These are phyloP conservation scores for Penicillium maclennaniae DNA, from an alignment of 495 filamentous ascomycete species.

Conservation along the genomic window DNA sequence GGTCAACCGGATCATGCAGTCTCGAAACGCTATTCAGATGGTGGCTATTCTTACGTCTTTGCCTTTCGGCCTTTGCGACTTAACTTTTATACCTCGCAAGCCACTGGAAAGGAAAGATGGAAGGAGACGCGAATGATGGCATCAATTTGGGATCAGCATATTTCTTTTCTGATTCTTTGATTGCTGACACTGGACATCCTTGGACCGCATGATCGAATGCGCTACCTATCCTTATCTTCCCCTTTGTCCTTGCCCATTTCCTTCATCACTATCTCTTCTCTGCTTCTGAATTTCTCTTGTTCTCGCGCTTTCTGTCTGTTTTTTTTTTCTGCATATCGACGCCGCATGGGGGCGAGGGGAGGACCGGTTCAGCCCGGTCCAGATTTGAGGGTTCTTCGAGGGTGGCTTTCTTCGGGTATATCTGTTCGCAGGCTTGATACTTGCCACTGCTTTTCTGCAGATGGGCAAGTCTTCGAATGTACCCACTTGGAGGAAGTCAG, in stretches of 20 bases:
- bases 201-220: slow-evolving; percentile 19
- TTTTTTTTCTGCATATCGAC: slow-evolving; percentile 26
- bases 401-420: slow-evolving; percentile 14
- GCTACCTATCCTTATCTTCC: slow-evolving; percentile 12
- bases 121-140: slow-evolving; percentile 39
- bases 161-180: slow-evolving; percentile 19
- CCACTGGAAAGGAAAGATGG: slow-evolving; percentile 24
- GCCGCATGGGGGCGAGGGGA: slow-evolving; percentile 28
- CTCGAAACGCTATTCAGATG: slow-evolving; percentile 35
- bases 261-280: slow-evolving; percentile 15
- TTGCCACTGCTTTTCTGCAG: slow-evolving; percentile 8
- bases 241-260: slow-evolving; percentile 11
- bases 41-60: slow-evolving; percentile 40
- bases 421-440: slow-evolving; percentile 10
- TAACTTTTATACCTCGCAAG: slow-evolving; percentile 12
- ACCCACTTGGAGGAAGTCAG: slow-evolving; percentile 8
- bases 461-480: slow-evolving; percentile 1
- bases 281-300: slow-evolving; percentile 11
- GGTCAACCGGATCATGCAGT: slow-evolving; percentile 23
- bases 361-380: slow-evolving; percentile 11
- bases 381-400: slow-evolving; percentile 7
- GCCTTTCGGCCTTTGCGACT: slow-evolving; percentile 12
- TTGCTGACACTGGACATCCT: slow-evolving; percentile 24
- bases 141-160: slow-evolving; percentile 22
- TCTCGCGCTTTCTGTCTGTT: slow-evolving; percentile 1